Base-by-base conservation (phyloP, 371 early-diverging fungal genomes). In the Rhizomucor pusillus region DNA sequence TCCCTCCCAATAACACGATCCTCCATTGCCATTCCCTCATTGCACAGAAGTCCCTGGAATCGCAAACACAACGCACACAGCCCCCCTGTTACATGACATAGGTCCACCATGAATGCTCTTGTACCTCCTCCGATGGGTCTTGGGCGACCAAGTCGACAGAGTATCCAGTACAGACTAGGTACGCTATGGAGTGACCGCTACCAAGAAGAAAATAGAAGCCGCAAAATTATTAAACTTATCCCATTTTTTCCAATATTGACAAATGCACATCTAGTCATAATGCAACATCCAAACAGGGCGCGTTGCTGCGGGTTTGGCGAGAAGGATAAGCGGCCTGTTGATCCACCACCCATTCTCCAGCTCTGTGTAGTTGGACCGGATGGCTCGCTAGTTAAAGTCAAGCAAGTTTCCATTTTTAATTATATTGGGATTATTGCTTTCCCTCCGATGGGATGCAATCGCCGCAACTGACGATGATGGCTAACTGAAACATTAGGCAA, bases 271-370 rank as follows among this genome's bases (percentile, higher is more conserved):
- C n/a, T 55, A 62, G 67, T 55, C 23, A 76, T 86, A 56, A 71
- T 82, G 16, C 87, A 89, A 61, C 76, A 86, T 47, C 88, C 89
- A 14, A 56, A 78, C 18, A 57, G 85, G 24, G 87, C 85, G 39
- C 71, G 88, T 23, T 80, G 84, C 74, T 85, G 86, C 55, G 88
- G 88, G 9, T 84, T 84, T 59, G 85, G 86, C 35, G 87, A 86
- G 37, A 87, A 85, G 60, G 89, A 87, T 66, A 71, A 87, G 24
- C 68, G 89, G 37, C 83, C 85, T 13, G 69, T 88, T 24, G 87
- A 87, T 60, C 89, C 87, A 18, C 89, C 87, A 7, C 86, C 87
- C 3, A 77, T 86, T 16, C 66, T 84, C 7, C 75, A 77, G 50
- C 67, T 87, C 9, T 49, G 61, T 34, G 49, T 50, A 29, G 22